Base-by-base conservation (phyloP, 2,329 filamentous ascomycete species). In the Truncatella angustata region DNA sequence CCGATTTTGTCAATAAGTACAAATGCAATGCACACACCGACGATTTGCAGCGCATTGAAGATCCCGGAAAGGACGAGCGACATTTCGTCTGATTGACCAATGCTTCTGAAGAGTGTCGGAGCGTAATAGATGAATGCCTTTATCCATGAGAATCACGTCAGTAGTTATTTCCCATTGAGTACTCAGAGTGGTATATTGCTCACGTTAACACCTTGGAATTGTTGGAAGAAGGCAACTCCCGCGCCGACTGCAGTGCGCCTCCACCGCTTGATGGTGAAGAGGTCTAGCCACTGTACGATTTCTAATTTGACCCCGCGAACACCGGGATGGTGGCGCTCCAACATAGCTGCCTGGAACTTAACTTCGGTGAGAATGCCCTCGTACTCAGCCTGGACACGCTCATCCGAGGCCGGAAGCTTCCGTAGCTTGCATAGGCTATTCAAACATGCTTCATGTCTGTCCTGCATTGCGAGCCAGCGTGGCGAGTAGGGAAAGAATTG, bases 301-400 rank as follows among this genome's bases (percentile, higher is more conserved):
- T 79, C 77, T 0, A 80, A 69, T 53, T 70, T 73, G 36, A 73
- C 51, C 1, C 63, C 62, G 18, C 42, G 61, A 39, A 34, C 66
- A 58, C 51, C 71, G 54, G 62, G 68, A 55, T 63, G 74, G 26
- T 71, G 68, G 42, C 68, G 68, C 49, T 69, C 65, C 16, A 62
- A 55, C 39, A 70, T 69, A 20, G 73, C 65, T 37, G 73, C 59
- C 43, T 78, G 72, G 54, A 80, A 73, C 6, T 70, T 63, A 1
- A 75, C 74, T 52, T 81, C 78, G 1, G 74, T 70, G 1, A 74
- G 64, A 49, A 81, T 81, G 7, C 74, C 77, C 44, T 70, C 70
- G 70, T 70, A 78, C 54, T 81, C 77, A 18, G 69, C 59, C 18
- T 74, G 67, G 0, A 82, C 69, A 12, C 75, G 65, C 2, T 62